phyloP scores from a whole-genome alignment of 2,329 filamentous ascomycete genomes.

The Cladobotryum mycophilum region DNA sequence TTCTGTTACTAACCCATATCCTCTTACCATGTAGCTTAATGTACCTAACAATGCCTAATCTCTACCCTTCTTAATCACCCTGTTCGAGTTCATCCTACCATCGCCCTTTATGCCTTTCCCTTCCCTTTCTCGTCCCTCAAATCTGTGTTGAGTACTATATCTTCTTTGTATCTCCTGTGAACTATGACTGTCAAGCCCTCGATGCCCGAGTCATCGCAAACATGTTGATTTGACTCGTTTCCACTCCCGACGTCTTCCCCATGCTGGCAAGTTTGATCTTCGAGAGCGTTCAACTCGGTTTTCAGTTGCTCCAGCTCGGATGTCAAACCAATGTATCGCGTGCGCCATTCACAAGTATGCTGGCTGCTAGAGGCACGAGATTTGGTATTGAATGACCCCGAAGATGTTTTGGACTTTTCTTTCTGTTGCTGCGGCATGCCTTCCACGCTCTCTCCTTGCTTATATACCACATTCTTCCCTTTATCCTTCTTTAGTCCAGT shows the following conservation, averaged over 20 bases:
- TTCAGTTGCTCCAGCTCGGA: constrained; percentile 8
- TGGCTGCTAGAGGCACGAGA: background rate
- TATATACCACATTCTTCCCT: too few relatives aligned
- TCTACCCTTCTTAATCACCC: background rate
- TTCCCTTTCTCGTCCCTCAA: constrained; percentile 19
- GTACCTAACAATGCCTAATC: background rate
- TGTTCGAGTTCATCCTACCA: too few relatives aligned
- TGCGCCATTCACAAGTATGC: constrained; percentile 10
- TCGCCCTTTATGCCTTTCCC: background rate
- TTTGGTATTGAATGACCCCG: background rate
- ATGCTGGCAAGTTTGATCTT: background rate
- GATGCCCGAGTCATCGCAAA: constrained; percentile 33
- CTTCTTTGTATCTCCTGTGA: constrained; percentile 43
- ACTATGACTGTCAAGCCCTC: constrained; percentile 46
- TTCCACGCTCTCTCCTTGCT: background rate
- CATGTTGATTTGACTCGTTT: constrained; percentile 3
- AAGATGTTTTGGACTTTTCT: background rate
- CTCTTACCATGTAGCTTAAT: constrained; percentile 1
- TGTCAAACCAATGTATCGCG: constrained; percentile 9
- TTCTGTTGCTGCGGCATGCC: background rate
- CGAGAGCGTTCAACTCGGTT: background rate
- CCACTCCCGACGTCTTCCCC: background rate
- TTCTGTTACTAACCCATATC: background rate
- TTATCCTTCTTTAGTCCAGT: too few relatives aligned
- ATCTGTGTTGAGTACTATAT: constrained; percentile 48